phyloP scores from a whole-genome alignment of 2,329 filamentous ascomycete species.

The Aspergillus fumigatus region DNA sequence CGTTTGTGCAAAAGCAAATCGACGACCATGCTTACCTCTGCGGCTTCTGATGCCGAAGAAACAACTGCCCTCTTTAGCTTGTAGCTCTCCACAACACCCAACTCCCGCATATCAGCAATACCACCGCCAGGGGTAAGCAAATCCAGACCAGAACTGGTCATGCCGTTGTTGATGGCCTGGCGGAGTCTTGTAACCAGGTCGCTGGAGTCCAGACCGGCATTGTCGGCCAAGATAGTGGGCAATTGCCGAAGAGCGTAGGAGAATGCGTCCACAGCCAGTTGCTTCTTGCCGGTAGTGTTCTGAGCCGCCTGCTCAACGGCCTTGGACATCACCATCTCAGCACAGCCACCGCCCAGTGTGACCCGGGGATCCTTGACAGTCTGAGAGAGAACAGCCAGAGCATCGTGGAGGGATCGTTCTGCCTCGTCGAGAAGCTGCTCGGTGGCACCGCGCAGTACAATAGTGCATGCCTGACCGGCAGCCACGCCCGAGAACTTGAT shows the following conservation, averaged over 20 bases:
- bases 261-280: slow-evolving; percentile 86
- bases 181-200: slow-evolving; percentile 88
- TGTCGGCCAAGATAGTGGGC: slow-evolving; percentile 94
- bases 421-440: slow-evolving; percentile 96
- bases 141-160: slow-evolving; percentile 88
- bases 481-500: slow-evolving; percentile 97
- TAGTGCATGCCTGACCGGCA: slow-evolving; percentile 89
- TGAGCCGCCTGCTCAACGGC: slow-evolving; percentile 91
- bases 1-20: not conserved
- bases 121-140: slow-evolving; percentile 84
- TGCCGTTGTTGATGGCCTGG: slow-evolving; percentile 90
- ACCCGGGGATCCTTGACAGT: slow-evolving; percentile 92
- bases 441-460: slow-evolving; percentile 91
- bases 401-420: slow-evolving; percentile 92
- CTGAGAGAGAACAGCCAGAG: slow-evolving; percentile 91
- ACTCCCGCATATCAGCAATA: slow-evolving; percentile 90
- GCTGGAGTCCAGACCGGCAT: slow-evolving; percentile 91
- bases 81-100: slow-evolving; percentile 95
- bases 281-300: slow-evolving; percentile 94
- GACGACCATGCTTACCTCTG: slow-evolving; percentile 64
- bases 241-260: slow-evolving; percentile 85
- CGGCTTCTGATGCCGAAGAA: slow-evolving; percentile 90
- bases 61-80: slow-evolving; percentile 99
- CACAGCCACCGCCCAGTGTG: slow-evolving; percentile 90
- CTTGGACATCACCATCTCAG: slow-evolving; percentile 99